Conservation (phyloP, 805 yeast species). For the Ogataea methanolica region DNA sequence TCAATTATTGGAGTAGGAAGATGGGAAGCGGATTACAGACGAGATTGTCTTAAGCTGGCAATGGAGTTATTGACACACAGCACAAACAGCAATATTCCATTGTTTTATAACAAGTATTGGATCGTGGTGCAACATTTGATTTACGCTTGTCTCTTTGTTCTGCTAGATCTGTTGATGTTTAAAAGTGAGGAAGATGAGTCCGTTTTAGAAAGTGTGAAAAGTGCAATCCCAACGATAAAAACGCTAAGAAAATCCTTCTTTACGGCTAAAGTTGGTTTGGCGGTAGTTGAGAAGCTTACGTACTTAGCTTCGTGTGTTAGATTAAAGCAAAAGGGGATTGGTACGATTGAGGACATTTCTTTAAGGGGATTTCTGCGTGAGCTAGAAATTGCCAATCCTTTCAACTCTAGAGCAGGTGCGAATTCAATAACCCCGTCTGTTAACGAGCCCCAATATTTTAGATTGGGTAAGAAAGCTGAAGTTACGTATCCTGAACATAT, state of each 20-base stretch:
- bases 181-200: conserved; percentile 17
- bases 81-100: conserved; percentile 13
- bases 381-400: conserved; percentile 14
- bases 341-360: conserved; percentile 16
- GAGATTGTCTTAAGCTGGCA: conserved; percentile 17
- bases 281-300: conserved; percentile 22
- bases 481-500: neutral
- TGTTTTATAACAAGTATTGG: conserved; percentile 22
- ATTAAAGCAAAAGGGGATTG: conserved; percentile 5
- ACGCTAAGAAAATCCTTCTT: conserved; percentile 15
- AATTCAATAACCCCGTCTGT: conserved; percentile 7
- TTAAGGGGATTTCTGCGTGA: conserved; percentile 14
- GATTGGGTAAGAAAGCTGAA: conserved; percentile 4
- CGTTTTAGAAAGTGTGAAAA: conserved; percentile 12
- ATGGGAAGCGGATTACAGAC: conserved; percentile 18
- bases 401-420: conserved; percentile 1
- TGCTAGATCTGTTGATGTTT: conserved; percentile 23
- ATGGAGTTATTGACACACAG: conserved; percentile 15
- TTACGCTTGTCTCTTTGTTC: conserved; percentile 21
- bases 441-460: conserved; percentile 14
- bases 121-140: conserved; percentile 24
- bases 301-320: conserved; percentile 18
- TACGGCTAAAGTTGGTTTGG: conserved; percentile 23
- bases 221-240: conserved; percentile 16
- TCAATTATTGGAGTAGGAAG: conserved; percentile 14